Conservation (phyloP, 129 eudicot species). For the Gnaphalium uliginosum region DNA sequence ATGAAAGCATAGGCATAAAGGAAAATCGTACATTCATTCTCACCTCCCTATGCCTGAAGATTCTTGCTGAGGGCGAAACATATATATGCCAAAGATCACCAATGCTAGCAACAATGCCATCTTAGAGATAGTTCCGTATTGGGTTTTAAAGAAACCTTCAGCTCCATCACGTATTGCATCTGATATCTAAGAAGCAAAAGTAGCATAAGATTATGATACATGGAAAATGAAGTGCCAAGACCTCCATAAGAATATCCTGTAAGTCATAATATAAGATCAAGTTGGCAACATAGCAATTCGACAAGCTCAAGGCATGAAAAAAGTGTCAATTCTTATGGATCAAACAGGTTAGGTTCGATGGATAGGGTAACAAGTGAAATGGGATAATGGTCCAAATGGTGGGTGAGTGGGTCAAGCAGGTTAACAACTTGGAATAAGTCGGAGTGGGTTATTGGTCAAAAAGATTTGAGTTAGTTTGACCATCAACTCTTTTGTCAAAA, state of each 20-base stretch:
- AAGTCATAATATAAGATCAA: not conserved
- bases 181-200: conserved; percentile 63
- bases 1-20: not conserved
- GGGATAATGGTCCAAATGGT: not conserved
- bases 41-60: conserved; percentile 86
- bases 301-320: not conserved
- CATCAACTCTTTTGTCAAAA: too few relatives aligned
- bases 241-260: not conserved
- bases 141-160: conserved; percentile 94
- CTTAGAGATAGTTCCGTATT: conserved; percentile 89
- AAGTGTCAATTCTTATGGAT: not conserved
- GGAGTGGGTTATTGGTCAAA: not conserved
- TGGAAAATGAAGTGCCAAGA: conserved; percentile 1
- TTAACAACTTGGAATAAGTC: not conserved
- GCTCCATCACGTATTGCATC: conserved; percentile 99
- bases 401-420: not conserved
- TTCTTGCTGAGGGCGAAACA: conserved; percentile 93
- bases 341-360: not conserved
- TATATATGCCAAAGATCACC: conserved; percentile 75
- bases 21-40: conserved; percentile 17
- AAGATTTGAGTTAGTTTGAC: not conserved
- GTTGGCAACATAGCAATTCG: not conserved
- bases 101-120: conserved; percentile 90
- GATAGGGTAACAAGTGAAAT: not conserved
- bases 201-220: conserved; percentile 31